Base-by-base conservation (phyloP, 441 rosid genomes). In the Arabidopsis hybrid region DNA sequence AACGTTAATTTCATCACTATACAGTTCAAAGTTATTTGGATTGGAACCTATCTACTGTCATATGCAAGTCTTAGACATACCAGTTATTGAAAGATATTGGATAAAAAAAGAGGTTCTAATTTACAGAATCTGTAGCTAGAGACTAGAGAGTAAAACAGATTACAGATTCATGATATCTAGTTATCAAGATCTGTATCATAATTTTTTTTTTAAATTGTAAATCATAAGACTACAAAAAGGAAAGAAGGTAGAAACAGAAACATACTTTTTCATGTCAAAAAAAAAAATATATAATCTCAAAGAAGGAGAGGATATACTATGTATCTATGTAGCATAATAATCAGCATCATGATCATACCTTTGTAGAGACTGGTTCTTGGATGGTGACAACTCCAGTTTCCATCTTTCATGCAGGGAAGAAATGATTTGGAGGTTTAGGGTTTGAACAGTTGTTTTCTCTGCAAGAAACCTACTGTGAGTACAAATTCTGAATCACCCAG, bases 331-430 rank as follows among this genome's bases (percentile, higher is more conserved):
- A 57, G 42, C 65, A 21, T 21, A 21, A 59, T 49, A 3, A 65
- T 29, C 38, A 69, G 63, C 51, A 71, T 51, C 34, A 70, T 13
- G 60, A 16, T 16, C 83, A 64, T 85, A 88, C 93, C 91, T 39
- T 65, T 66, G 79, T 14, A 34, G 83, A 55, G 32, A 64, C 47
- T 21, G 83, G 60, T 83, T 87, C 87, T 53, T 75, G 77, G 59
- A 71, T 77, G 50, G 57, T 34, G 50, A 81, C 85, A 63, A 77
- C 81, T 86, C 73, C 91, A 60, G 87, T 85, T 56, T 86, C 89
- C 96, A 88, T 87, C 69, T 77, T 52, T 81, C 83, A 78, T 83
- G 77, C 81, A 62, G 71, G 36, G 69, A 55, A 21, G 26, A 18
- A 65, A 43, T 29, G 53, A 76, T 49, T 45, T 70, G 43, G 39